These are phyloP conservation scores for Cenchrus americanus DNA, from an alignment of 176 grass and related monocot species.

Conservation along the genomic window DNA sequence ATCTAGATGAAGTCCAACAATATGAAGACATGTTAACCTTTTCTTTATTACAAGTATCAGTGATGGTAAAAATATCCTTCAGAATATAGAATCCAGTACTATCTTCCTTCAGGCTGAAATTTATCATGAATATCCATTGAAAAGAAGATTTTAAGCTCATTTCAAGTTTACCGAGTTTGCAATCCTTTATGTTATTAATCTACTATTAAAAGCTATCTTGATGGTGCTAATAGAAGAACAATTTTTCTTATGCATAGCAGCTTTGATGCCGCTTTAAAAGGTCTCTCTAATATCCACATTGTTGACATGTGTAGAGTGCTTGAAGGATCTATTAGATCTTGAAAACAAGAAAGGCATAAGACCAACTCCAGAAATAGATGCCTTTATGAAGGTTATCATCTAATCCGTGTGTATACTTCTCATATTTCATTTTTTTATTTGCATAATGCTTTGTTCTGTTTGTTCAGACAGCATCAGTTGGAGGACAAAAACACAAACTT, in stretches of 20 bases:
- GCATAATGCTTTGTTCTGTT: constrained; percentile 17
- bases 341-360: constrained; percentile 58
- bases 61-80: background rate
- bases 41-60: background rate
- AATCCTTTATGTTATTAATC: background rate
- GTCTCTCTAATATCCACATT: background rate
- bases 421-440: background rate
- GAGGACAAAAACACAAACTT: constrained; percentile 57
- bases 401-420: constrained; percentile 1
- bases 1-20: background rate
- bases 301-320: constrained; percentile 45
- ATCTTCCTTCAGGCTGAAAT: background rate
- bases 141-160: background rate
- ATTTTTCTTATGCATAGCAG: background rate
- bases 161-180: background rate
- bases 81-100: background rate
- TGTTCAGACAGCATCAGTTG: constrained; percentile 60
- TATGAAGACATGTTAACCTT: background rate
- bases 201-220: background rate
- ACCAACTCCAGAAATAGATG: constrained; percentile 78
- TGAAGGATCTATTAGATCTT: constrained; percentile 61
- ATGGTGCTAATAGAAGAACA: background rate
- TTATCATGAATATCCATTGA: background rate
- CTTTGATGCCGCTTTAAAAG: background rate
- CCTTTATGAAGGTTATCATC: constrained; percentile 76